phyloP scores from a whole-genome alignment of 345 rosid genomes.

The Eucalyptus sp. region DNA sequence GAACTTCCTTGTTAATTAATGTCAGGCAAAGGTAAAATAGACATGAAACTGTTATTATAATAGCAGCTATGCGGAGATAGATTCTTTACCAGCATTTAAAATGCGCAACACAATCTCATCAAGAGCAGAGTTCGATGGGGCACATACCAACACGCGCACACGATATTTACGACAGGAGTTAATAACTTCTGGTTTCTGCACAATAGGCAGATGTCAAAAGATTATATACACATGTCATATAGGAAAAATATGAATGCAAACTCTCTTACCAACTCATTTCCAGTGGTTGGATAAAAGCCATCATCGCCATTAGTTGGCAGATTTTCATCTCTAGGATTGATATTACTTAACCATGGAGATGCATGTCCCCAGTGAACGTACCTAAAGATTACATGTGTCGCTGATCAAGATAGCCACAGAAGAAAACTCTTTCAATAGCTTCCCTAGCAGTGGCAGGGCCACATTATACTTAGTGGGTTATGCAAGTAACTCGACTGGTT shows the following conservation, averaged over 20 bases:
- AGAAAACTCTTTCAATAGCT: background rate
- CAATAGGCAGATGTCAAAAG: background rate
- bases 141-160: slow-evolving; percentile 81
- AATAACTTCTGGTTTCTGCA: slow-evolving; percentile 87
- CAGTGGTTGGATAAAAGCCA: slow-evolving; percentile 83
- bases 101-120: slow-evolving; percentile 93
- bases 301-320: slow-evolving; percentile 87
- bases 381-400: slow-evolving; percentile 20
- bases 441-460: background rate
- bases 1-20: background rate
- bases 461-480: background rate
- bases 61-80: background rate
- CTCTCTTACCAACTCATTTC: slow-evolving; percentile 73
- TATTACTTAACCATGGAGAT: slow-evolving; percentile 77
- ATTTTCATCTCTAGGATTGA: slow-evolving; percentile 72
- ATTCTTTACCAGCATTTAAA: slow-evolving; percentile 50
- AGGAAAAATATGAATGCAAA: background rate
- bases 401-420: background rate
- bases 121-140: slow-evolving; percentile 97
- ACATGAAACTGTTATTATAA: background rate
- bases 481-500: background rate
- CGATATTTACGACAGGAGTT: slow-evolving; percentile 60
- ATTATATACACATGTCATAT: background rate
- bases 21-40: background rate
- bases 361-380: slow-evolving; percentile 64